phyloP scores from a whole-genome alignment of 108 stramenopile species.

The Skeletonema marinoi region DNA sequence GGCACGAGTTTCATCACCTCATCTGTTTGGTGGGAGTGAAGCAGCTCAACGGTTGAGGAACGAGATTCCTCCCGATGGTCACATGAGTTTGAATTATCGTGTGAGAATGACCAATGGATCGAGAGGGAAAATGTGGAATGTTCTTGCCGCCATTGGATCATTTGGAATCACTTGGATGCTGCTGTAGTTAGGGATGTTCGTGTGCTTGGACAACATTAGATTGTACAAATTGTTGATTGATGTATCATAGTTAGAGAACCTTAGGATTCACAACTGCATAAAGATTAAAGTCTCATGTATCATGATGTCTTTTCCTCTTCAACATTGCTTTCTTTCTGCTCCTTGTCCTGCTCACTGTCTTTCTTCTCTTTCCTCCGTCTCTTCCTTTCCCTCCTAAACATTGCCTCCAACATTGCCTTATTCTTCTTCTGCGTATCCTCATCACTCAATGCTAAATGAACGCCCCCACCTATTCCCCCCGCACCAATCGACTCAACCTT shows the following conservation, averaged over 20 bases:
- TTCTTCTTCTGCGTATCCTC: conserved; percentile 61
- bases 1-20: background rate
- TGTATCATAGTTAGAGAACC: background rate
- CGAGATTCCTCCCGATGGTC: too few relatives aligned
- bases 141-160: background rate
- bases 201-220: background rate
- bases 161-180: background rate
- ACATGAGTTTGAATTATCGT: background rate
- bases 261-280: background rate
- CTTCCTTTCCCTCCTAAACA: conserved; percentile 52
- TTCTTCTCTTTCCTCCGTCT: conserved; percentile 24
- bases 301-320: background rate
- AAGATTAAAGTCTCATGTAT: background rate
- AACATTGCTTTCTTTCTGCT: background rate
- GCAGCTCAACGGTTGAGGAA: too few relatives aligned
- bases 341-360: too few relatives aligned
- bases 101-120: background rate
- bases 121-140: background rate
- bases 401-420: conserved; percentile 64
- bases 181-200: background rate
- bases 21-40: background rate
- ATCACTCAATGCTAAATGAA: conserved; percentile 70
- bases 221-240: background rate
- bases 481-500: conserved; percentile 61
- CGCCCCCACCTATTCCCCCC: conserved; percentile 73